phyloP scores from a whole-genome alignment of 345 rosid species.

The Xanthoceras sorbifolium region DNA sequence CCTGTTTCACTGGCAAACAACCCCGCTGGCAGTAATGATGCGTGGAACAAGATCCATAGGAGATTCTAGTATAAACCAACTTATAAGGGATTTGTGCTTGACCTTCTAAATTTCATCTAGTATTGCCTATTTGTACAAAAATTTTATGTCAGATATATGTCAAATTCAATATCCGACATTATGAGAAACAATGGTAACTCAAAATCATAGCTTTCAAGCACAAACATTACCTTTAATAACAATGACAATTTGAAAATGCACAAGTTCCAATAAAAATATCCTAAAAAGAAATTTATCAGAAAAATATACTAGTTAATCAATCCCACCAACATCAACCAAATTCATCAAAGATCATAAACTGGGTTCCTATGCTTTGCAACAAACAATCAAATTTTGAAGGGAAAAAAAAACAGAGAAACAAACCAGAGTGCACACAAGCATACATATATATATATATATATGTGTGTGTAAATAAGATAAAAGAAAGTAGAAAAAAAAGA shows the following conservation, averaged over 20 bases:
- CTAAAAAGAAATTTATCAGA: neutral
- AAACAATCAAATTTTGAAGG: neutral
- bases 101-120: neutral
- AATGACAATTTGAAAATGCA: neutral
- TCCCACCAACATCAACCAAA: neutral
- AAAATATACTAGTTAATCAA: neutral
- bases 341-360: neutral
- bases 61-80: no score
- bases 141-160: neutral
- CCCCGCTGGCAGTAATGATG: neutral
- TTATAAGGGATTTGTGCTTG: neutral
- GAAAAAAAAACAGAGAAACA: neutral
- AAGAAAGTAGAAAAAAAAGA: neutral
- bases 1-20: neutral
- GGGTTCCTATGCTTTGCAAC: neutral
- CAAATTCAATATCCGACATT: neutral
- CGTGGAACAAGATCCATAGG: neutral
- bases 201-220: conserved; percentile 10
- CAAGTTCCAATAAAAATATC: neutral
- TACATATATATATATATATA: neutral
- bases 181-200: neutral
- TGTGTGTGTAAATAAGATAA: neutral
- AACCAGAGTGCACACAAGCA: neutral
- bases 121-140: neutral
- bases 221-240: neutral